Conservation (phyloP, 805 yeast species). For the Pichia rugopelliculosa region DNA sequence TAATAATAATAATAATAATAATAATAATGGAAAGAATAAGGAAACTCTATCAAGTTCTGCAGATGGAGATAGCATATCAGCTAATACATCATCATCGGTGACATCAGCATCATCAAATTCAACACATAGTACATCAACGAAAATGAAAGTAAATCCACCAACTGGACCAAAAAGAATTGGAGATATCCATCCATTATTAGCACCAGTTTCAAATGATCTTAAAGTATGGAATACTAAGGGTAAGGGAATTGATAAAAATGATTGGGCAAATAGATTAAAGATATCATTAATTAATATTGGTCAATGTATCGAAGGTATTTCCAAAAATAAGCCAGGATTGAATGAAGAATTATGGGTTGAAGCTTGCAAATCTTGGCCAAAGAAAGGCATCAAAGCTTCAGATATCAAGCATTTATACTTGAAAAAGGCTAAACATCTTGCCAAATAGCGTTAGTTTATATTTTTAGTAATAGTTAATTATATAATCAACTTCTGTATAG, state of each 20-base stretch:
- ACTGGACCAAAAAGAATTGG: slow-evolving; percentile 9
- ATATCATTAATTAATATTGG: slow-evolving; percentile 26
- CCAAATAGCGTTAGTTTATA: neutral
- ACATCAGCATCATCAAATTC: neutral
- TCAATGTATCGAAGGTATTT: slow-evolving; percentile 23
- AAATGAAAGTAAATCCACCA: slow-evolving; percentile 6
- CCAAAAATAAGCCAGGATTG: slow-evolving; percentile 14
- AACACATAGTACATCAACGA: neutral
- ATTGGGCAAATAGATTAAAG: slow-evolving; percentile 26
- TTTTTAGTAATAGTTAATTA: neutral
- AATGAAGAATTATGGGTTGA: slow-evolving; percentile 26
- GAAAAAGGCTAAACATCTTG: slow-evolving; percentile 20
- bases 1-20: neutral
- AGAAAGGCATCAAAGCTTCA: slow-evolving; percentile 25
- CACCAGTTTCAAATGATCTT: slow-evolving; percentile 24
- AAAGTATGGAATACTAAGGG: slow-evolving; percentile 27
- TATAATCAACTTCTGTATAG: neutral
- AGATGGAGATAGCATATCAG: neutral
- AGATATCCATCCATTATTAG: slow-evolving; percentile 19
- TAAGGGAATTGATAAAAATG: slow-evolving; percentile 26
- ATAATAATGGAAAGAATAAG: neutral
- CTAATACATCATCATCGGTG: neutral
- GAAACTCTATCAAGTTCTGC: neutral
- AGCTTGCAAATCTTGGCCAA: slow-evolving; percentile 30
- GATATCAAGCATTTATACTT: slow-evolving; percentile 27